Evolutionary conservation across 192 early-diverging fungal genomes (phyloP), one percentile per base, ranked within the genome.

Genomic region (Globomyces pollinis-pini): DNA sequence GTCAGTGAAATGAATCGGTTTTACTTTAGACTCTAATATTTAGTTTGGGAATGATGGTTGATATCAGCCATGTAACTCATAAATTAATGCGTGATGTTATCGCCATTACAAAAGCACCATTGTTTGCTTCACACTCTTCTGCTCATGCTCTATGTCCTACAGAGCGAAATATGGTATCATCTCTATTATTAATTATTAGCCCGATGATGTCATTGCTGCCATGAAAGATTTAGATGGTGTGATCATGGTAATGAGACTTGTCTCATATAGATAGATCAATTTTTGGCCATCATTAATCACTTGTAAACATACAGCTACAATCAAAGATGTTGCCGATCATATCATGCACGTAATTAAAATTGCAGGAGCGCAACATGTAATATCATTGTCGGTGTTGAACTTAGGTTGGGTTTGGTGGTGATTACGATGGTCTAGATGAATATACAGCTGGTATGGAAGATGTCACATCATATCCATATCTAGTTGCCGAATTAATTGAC

Each of bases 31-130:
- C 2, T 47, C 6, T n/a, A n/a, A n/a, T n/a, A 4, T 26, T 7
- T 26, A 47, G 44, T 2, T 42, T 87, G 18, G 85, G 85, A 15
- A 84, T 87, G 85, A 69, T 85, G 70, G 83, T 87, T 3, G 85
- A 87, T 58, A 60, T 86, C 30, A 74, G 64, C 43, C 84, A 86
- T 56, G 84, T 86, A 9, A 67, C 80, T 11, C 74, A 74, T 38
- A 61, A 78, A n/a, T 74, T 74, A 7, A 85, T 85, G 80, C 61
- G 76, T 21, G 71, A 81, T 50, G 79, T 73, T 7, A 57, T 84
- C 26, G 31, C 63, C 24, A 57, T 67, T 21, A 76, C 79, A 4
- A 35, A 31, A 3, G 85, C 85, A 5, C 85, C 85, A n/a, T 65
- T 79, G 4, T 59, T 87, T 8, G 84, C 84, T 49, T 84, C 81